Evolutionary conservation across 139 green algal genomes (phyloP), one percentile per base, ranked within the genome.

Genomic region (Zygnema circumcarinatum): DNA sequence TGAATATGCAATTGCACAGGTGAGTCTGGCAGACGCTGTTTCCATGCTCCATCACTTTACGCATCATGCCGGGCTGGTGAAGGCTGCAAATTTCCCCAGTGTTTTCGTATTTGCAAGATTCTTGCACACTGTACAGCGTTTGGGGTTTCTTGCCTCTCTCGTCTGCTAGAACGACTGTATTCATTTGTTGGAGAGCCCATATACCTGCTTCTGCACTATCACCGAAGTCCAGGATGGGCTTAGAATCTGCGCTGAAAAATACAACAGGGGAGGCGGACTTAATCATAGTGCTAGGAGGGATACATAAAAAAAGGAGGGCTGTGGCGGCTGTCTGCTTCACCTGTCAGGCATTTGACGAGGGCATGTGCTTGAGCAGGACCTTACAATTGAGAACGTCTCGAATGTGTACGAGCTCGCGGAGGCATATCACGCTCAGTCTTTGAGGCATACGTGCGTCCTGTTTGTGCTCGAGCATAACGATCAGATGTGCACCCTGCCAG

Each of bases 391-490:
- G 36, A 97, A 94, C 84, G 90, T 98, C n/a, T 73, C 74, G 2
- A 86, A 91, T 31, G 94, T 94, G 0, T 98, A 95, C 83, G 93
- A 96, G 52, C 92, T 97, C 41, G 93, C 94, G 2, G 96, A 98
- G 92, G 91, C 92, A 62, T 98, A 94, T 89, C 92, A 93, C 35
- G 96, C 96, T 35, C 93, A 93, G 16, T 92, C 96, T 88, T 93
- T 98, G 52, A 31, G 67, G 36, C 93, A 93, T 80, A 90, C 80
- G 52, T 98, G 96, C 86, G 93, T 95, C n/a, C 87, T 98, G 33
- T 98, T 95, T 91, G 93, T 93, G 32, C 92, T 98, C 81, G 92
- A 98, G 84, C 91, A 96, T 87, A 94, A 96, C 87, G 84, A 92
- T 74, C 94, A 94, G 16, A 84, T 97, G 69, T 83, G 29, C 54